These are phyloP conservation scores for Penicillium egyptiacum DNA, from an alignment of 495 filamentous ascomycete species.

Conservation along the genomic window DNA sequence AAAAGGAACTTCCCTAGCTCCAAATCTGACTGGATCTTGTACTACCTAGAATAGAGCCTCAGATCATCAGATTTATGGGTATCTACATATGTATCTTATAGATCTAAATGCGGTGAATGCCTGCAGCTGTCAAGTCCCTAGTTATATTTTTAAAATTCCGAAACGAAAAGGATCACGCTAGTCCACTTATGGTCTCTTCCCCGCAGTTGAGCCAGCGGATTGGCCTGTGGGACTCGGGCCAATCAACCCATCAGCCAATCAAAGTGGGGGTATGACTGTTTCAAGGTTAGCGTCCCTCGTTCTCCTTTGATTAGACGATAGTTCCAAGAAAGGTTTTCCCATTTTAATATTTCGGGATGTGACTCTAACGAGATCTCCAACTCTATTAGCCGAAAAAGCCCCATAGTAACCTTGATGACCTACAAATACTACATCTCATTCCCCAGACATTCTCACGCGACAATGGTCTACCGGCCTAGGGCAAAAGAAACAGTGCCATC, in stretches of 20 bases:
- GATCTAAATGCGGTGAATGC: background rate
- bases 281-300: background rate
- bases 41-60: background rate
- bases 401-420: slow-evolving; percentile 9
- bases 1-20: background rate
- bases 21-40: background rate
- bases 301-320: background rate
- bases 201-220: slow-evolving; percentile 5
- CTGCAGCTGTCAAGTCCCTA: background rate
- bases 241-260: slow-evolving; percentile 11
- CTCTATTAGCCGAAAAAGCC: background rate
- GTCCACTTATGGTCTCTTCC: background rate
- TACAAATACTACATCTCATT: slow-evolving; percentile 13
- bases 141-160: background rate
- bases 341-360: background rate
- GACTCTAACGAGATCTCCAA: slow-evolving; percentile 1
- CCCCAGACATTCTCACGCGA: slow-evolving; percentile 11
- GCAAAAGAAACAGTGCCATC: slow-evolving; percentile 12
- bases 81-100: background rate
- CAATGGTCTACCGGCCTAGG: background rate
- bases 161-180: background rate
- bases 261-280: background rate
- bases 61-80: background rate
- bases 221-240: background rate
- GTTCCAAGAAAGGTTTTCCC: too few relatives aligned